Percentiles rank a stretch among this genome's conserved stretches.
These are phyloP conservation scores for Anisogramma anomala DNA, from an alignment of 2,329 filamentous ascomycete genomes.

Conservation along the genomic window DNA sequence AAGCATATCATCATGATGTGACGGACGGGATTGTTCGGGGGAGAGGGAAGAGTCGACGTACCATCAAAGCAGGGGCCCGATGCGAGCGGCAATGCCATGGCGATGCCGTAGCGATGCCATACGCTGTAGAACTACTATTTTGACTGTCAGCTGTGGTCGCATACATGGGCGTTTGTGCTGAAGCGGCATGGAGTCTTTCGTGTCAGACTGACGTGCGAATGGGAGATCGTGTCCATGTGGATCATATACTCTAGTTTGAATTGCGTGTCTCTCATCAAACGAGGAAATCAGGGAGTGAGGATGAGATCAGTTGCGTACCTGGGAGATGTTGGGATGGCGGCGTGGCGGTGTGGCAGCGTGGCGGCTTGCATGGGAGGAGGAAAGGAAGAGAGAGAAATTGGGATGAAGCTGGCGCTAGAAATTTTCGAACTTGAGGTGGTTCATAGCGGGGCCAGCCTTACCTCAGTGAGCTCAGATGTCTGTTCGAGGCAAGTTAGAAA, in stretches of 20 bases:
- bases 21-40: conserved; percentile 13
- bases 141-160: background rate
- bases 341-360: too few species aligned
- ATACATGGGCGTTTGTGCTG: conserved; percentile 7
- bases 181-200: conserved; percentile 15
- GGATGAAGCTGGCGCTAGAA: background rate
- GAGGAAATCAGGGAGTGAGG: conserved; percentile 13
- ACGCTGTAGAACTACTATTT: conserved; percentile 9
- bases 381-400: conserved; percentile 1
- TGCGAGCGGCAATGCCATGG: background rate
- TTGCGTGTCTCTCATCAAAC: conserved; percentile 70
- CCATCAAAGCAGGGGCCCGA: conserved; percentile 12
- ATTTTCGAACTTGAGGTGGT: conserved; percentile 1
- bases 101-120: background rate
- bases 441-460: conserved; percentile 1
- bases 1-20: conserved; percentile 67
- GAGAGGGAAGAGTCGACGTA: conserved; percentile 15
- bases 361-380: conserved; percentile 12
- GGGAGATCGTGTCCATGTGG: conserved; percentile 65
- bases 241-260: conserved; percentile 99
- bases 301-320: conserved; percentile 14
- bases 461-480: too few species aligned
- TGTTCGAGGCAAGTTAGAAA: too few species aligned
- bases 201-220: conserved; percentile 81
- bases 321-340: too few species aligned